Conservation (phyloP, 1,284 basidiomycete genomes). For the Pholiota adiposa region DNA sequence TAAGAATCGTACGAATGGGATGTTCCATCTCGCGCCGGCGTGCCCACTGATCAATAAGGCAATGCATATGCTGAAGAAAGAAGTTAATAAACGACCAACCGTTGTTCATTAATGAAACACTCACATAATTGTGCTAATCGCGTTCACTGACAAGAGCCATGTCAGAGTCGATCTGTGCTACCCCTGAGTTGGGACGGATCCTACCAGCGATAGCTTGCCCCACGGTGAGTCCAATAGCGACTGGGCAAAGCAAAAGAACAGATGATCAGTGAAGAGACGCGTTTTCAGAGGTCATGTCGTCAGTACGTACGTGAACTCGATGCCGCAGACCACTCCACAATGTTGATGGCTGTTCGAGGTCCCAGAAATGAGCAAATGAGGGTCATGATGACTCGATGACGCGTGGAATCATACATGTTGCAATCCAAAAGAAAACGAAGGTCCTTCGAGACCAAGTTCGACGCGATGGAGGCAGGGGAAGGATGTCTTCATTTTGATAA, state of each 20-base stretch:
- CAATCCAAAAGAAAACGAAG: constrained; percentile 35
- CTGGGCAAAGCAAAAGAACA: constrained; percentile 11
- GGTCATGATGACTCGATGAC: background rate
- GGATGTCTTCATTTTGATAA: constrained; percentile 33
- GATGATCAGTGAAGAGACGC: background rate
- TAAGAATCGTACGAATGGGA: constrained; percentile 31
- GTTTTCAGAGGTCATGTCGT: background rate
- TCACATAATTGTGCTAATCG: constrained; percentile 2
- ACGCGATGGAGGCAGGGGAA: constrained; percentile 29
- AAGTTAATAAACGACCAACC: background rate
- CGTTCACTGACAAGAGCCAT: background rate
- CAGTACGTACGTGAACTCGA: constrained; percentile 29
- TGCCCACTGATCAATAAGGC: constrained; percentile 32
- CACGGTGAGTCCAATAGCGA: constrained; percentile 34
- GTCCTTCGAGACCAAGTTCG: constrained; percentile 31
- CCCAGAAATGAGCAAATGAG: background rate
- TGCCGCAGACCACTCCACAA: constrained; percentile 36
- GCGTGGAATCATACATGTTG: constrained; percentile 24
- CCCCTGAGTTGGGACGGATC: background rate
- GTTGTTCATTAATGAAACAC: background rate
- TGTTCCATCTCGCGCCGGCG: constrained; percentile 36
- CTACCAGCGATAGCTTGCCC: constrained; percentile 33
- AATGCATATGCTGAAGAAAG: constrained; percentile 26
- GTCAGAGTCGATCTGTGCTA: background rate
- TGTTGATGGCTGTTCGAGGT: constrained; percentile 30